Evolutionary conservation across 2,329 filamentous ascomycete species (phyloP), one percentile per base, ranked within the genome.

Genomic region (Neofusicoccum cordaticola): DNA sequence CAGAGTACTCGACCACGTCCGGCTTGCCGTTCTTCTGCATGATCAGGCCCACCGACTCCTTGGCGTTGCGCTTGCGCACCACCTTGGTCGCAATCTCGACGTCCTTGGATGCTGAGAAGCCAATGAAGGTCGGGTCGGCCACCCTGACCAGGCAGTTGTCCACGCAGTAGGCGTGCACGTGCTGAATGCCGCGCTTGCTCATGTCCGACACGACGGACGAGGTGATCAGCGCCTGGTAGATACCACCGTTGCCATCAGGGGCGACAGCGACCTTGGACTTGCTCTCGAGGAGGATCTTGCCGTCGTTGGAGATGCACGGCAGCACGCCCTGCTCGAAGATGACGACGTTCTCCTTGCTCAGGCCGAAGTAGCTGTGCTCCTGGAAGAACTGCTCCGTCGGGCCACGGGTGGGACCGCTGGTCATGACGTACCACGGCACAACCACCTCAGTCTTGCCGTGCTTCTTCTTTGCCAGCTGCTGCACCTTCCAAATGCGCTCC

Each of bases 361-460:
- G 81, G 5, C 95, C 95, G 77, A 99, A 99, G 83, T 93, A 98
- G 65, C 87, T 86, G 83, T 98, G 85, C 79, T 96, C 85, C 76
- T 90, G 82, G 79, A 99, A 98, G 83, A 95, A 99, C 67, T 90
- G 84, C 83, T 97, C 91, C n/a, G 95, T 99, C 45, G 93, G 92
- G 67, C 87, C 88, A 70, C 93, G 87, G 7, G 95, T 99, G 51
- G 95, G 95, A 4, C 95, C 95, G 73, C 92, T 97, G 72, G 95
- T 99, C 95, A 99, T 99, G 79, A 99, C 92, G 81, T 99, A 99
- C 95, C 95, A 99, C 12, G 95, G 95, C 47, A 98, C 88, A 37
- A 90, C 82, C 56, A 82, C 82, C 66, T 80, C 82, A 53, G 73
- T 75, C 69, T 84, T 84, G 65, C 85, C 85, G 62, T 86, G 83